phyloP scores from a whole-genome alignment of 1,284 basidiomycete genomes.

The Mycena sp. region DNA sequence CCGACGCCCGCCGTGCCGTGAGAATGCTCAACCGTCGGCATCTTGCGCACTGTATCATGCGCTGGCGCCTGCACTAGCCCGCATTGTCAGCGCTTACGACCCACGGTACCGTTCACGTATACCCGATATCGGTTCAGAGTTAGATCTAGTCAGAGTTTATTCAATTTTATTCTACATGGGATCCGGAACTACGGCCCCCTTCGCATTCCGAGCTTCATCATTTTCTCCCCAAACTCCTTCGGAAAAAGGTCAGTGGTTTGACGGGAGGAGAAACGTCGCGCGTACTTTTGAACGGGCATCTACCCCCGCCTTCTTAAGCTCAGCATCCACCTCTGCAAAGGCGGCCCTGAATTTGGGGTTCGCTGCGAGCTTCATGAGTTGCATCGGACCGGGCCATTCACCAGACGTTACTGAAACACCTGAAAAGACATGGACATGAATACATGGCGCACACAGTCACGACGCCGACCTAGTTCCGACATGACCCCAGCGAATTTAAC shows the following conservation, averaged over 20 bases:
- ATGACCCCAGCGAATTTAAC: slow-evolving; percentile 19
- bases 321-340: slow-evolving; percentile 6
- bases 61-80: no score
- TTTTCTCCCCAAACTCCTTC: slow-evolving; percentile 21
- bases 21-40: slow-evolving; percentile 7
- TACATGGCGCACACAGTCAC: neutral
- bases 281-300: slow-evolving; percentile 24
- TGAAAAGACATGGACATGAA: slow-evolving; percentile 6
- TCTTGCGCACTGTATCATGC: no score
- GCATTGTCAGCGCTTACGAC: no score
- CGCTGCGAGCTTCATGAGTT: slow-evolving; percentile 24
- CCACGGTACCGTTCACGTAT: no score
- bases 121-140: no score
- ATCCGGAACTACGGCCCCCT: slow-evolving; percentile 8
- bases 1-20: slow-evolving; percentile 13
- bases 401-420: slow-evolving; percentile 21
- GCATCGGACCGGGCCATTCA: slow-evolving; percentile 27
- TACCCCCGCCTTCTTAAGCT: slow-evolving; percentile 17
- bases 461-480: slow-evolving; percentile 22
- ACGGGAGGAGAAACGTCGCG: neutral
- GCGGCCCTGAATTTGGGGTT: slow-evolving; percentile 26
- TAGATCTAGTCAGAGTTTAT: no score
- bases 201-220: slow-evolving; percentile 16
- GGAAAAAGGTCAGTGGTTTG: neutral
- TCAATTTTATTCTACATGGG: no score